Evolutionary conservation across 2,329 filamentous ascomycete species (phyloP).

Genomic region (Bipolaris oryzae): DNA sequence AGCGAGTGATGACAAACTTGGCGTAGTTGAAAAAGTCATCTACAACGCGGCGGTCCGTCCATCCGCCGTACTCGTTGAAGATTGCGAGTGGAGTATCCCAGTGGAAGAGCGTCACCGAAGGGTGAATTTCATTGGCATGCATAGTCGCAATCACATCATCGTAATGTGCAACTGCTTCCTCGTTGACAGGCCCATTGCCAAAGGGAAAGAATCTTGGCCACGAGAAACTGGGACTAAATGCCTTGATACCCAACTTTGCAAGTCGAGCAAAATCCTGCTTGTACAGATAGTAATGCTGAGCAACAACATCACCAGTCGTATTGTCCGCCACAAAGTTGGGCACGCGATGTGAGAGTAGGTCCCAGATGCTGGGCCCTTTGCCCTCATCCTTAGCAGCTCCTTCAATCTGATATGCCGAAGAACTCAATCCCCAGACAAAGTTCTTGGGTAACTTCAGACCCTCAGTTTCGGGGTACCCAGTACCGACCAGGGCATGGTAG

Average conservation of each 20-base stretch:
- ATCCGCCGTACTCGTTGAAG: conserved; percentile 52
- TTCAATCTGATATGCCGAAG: conserved; percentile 52
- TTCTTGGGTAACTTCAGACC: conserved; percentile 50
- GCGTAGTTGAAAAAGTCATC: conserved; percentile 53
- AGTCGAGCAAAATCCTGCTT: conserved; percentile 52
- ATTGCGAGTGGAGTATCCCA: conserved; percentile 53
- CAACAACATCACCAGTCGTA: conserved; percentile 50
- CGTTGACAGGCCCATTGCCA: conserved; percentile 46
- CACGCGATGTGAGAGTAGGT: conserved; percentile 51
- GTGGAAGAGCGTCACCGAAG: conserved; percentile 50
- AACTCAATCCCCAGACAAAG: conserved; percentile 53
- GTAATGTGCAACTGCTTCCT: conserved; percentile 46
- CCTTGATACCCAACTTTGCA: conserved; percentile 35
- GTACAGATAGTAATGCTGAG: conserved; percentile 52
- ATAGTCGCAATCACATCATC: conserved; percentile 49
- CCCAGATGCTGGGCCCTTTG: conserved; percentile 54
- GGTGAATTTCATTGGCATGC: conserved; percentile 44
- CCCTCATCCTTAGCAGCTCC: conserved; percentile 53
- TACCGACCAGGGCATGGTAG: conserved; percentile 53
- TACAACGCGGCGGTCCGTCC: conserved; percentile 48
- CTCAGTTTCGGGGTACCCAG: conserved; percentile 40
- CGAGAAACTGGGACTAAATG: conserved; percentile 47
- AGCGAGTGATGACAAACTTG: conserved; percentile 51
- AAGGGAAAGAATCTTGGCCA: conserved; percentile 51
- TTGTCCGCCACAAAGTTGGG: conserved; percentile 51